Evolutionary conservation across 257 asterid species (phyloP).

Genomic region (Plantago ovata): DNA sequence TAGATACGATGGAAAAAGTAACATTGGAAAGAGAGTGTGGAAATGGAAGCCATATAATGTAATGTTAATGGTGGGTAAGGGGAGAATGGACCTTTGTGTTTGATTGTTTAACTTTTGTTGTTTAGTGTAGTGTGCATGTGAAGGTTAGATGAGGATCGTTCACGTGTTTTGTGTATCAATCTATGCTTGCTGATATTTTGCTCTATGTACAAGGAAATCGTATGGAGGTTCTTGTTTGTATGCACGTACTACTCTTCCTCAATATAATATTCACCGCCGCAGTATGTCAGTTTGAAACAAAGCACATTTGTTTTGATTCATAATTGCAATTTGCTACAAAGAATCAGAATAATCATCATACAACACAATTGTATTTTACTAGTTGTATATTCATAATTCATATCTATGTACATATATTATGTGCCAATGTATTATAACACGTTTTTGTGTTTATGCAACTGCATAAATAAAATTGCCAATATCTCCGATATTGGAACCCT

Average conservation of each 20-base stretch:
- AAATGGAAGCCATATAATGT: background rate
- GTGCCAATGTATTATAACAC: too few species aligned
- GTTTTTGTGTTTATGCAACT: too few species aligned
- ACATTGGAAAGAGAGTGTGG: background rate
- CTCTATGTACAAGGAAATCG: background rate
- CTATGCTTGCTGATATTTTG: constrained; percentile 11
- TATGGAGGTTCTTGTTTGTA: background rate
- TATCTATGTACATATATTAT: too few species aligned
- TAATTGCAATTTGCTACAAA: background rate
- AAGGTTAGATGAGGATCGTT: constrained; percentile 17
- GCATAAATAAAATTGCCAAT: too few species aligned
- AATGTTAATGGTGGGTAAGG: background rate
- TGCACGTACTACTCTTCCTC: background rate
- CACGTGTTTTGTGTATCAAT: constrained; percentile 33
- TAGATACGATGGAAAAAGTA: background rate
- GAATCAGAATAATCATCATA: background rate
- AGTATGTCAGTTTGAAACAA: background rate
- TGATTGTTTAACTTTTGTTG: constrained; percentile 15
- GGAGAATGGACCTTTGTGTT: background rate
- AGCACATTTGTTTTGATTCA: background rate
- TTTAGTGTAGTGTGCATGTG: constrained; percentile 43
- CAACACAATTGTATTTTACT: too few species aligned
- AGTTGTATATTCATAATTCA: too few species aligned
- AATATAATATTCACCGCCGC: background rate
- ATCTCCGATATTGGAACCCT: too few species aligned